Base-by-base conservation (phyloP, 2,329 filamentous ascomycete species). In the Sarocladium oryzae region DNA sequence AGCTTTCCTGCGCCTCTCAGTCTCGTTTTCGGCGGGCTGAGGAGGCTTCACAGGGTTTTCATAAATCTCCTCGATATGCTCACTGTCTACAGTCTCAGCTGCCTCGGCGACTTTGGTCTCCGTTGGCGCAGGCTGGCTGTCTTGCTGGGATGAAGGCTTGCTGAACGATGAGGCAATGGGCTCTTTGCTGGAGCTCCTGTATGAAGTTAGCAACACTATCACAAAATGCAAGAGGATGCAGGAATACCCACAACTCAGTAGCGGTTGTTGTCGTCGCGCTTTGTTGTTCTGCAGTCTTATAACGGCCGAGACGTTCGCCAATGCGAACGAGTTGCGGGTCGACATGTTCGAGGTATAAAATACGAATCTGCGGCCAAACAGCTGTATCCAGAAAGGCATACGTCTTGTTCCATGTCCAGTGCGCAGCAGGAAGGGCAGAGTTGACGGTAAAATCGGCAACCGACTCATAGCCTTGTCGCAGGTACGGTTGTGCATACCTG, bases 311-410 rank as follows among this genome's bases (percentile, higher is more conserved):
- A 41, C 91, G 84, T 70, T 96, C 87, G 11, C 89, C 88, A 61
- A 99, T 97, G 60, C 90, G 89, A 52, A 92, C 81, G 13, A 99
- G 77, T 68, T 99, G 95, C 13, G 95, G 95, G 70, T 97, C 91
- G 3, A 99, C 91, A 60, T 95, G 96, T 62, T 96, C 85, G 10
- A 85, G 81, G 62, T 97, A 97, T 4, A 96, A 71, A 13, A 87
- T 77, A 23, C 86, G 82, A 10, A 96, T 56, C 56, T 86, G 85
- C 2, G 92, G 92, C 85, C 88, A 93, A 15, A 97, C 73, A 2
- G 83, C 85, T 43, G 81, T 80, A 53, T 89, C 81, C 30, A 95
- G 70, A 61, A 96, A 92, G 11, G 78, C 70, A 53, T 82, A 80
- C 0, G 80, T 79, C 53, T 82, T 82, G 52, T 82, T 82, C 77